Base-by-base conservation (phyloP, 768 basidiomycete genomes). In the Boletus edulis region DNA sequence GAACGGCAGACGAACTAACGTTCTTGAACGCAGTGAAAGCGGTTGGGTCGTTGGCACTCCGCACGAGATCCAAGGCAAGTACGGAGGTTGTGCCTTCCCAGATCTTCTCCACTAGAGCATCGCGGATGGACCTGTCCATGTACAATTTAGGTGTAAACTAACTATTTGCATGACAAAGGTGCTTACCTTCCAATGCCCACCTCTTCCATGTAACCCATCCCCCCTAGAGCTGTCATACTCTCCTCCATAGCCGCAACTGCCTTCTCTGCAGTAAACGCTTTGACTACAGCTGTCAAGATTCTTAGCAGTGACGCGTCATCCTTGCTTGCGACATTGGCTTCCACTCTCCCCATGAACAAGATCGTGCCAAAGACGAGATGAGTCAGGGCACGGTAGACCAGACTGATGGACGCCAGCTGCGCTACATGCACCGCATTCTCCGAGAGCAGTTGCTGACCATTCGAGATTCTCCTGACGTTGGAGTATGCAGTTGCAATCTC, bases 121-220 rank as follows among this genome's bases (percentile, higher is more conserved):
- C 89, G 5, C 84, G 73, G 29, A 92, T 86, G 14, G 81, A 61
- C 37, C 81, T 80, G 51, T 22, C 42, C 51, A 29, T 3, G 27
- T 43, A 38, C 15, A 17, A 32, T 18, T 5, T 17, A 14, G 35
- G 39, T 27, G 14, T 40, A 29, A 50, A 20, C 18, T 3, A n/a
- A 32, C 9, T 27, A 5, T 9, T 15, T 13, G 5, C 32, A 39
- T 20, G 32, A 52, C n/a, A 37, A 47, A 18, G 37, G 14, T 12
- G 56, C 72, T 54, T 58, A 76, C 74, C 82, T 74, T 10, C 83
- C 86, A 46, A 91, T 81, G 2, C 81, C 83, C 52, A 82, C 89
- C 68, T 92, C 90, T 60, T 88, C 86, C 88, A 91, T 91, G 62
- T 91, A 92, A 0, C 90, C 90, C 46, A 85, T 83, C 2, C 89